These are phyloP conservation scores for Flaveria robusta DNA, from an alignment of 129 eudicot species.

Conservation along the genomic window DNA sequence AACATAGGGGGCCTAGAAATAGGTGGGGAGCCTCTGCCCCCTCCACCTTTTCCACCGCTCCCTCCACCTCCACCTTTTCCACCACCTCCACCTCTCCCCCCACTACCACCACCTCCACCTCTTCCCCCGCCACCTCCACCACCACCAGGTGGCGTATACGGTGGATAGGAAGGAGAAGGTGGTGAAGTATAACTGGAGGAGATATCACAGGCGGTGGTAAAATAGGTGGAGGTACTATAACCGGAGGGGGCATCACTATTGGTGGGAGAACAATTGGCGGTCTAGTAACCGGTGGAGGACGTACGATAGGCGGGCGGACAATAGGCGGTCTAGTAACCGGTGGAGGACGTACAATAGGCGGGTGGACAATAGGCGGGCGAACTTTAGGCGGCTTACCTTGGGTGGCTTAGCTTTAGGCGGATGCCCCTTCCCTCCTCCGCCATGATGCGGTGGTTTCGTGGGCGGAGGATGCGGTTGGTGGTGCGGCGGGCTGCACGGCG, in stretches of 20 bases:
- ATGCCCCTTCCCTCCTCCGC: conserved; percentile 41
- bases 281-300: conserved; percentile 37
- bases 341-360: conserved; percentile 43
- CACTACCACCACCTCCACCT: conserved; percentile 32
- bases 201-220: conserved; percentile 39
- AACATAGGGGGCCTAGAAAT: conserved; percentile 27
- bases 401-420: conserved; percentile 46
- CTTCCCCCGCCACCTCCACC: conserved; percentile 25
- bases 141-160: conserved; percentile 54
- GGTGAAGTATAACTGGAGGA: conserved; percentile 45
- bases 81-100: conserved; percentile 27
- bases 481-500: conserved; percentile 57
- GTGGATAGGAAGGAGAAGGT: conserved; percentile 51
- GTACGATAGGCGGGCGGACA: conserved; percentile 20
- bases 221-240: conserved; percentile 39
- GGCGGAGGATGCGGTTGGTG: conserved; percentile 44
- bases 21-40: conserved; percentile 45
- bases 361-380: conserved; percentile 47
- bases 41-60: conserved; percentile 36
- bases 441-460: conserved; percentile 52
- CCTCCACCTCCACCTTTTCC: conserved; percentile 38
- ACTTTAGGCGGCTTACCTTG: conserved; percentile 20
- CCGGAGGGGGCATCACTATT: conserved; percentile 39
- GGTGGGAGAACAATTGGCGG: conserved; percentile 39
- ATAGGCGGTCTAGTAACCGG: conserved; percentile 43